A percentile compares a stretch with the other conserved stretches of the same genome.
phyloP scores from a whole-genome alignment of 441 rosid species.

The Codiaeum variegatum region DNA sequence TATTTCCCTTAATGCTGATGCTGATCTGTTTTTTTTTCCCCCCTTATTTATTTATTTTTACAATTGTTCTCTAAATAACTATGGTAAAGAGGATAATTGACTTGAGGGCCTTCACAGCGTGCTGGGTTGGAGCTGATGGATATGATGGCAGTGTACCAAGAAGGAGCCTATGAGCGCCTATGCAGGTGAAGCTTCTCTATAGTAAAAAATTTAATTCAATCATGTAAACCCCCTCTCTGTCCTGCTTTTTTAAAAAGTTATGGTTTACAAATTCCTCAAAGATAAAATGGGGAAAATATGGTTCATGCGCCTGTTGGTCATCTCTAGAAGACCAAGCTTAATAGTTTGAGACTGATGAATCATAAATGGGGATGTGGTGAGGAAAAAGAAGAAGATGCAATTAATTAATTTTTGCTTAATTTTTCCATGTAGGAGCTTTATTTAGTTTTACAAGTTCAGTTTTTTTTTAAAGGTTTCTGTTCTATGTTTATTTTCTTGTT shows the following conservation, averaged over 20 bases:
- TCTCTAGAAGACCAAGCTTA: neutral
- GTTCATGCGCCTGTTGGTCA: neutral
- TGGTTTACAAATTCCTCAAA: neutral
- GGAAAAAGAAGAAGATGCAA: too few relatives aligned
- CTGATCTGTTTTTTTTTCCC: neutral
- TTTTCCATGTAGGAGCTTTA: too few relatives aligned
- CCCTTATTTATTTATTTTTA: neutral
- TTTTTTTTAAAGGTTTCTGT: too few relatives aligned
- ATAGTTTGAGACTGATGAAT: neutral
- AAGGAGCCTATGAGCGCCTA: conserved; percentile 96
- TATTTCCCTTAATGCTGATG: too few relatives aligned
- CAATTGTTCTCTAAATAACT: neutral
- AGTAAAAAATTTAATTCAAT: neutral
- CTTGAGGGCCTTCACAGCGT: conserved; percentile 51
- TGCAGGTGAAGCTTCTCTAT: conserved; percentile 59
- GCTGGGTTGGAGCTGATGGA: conserved; percentile 98
- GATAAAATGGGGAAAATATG: neutral
- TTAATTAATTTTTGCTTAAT: too few relatives aligned
- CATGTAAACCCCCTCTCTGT: neutral
- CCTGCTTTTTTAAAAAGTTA: neutral
- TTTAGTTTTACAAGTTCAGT: too few relatives aligned
- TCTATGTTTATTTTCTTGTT: too few relatives aligned
- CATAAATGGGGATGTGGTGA: neutral
- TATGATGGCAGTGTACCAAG: conserved; percentile 97
- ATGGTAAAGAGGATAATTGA: conserved; percentile 8